Evolutionary conservation across 768 basidiomycete genomes (phyloP).

Genomic region (Erythrobasidium yunnanense): DNA sequence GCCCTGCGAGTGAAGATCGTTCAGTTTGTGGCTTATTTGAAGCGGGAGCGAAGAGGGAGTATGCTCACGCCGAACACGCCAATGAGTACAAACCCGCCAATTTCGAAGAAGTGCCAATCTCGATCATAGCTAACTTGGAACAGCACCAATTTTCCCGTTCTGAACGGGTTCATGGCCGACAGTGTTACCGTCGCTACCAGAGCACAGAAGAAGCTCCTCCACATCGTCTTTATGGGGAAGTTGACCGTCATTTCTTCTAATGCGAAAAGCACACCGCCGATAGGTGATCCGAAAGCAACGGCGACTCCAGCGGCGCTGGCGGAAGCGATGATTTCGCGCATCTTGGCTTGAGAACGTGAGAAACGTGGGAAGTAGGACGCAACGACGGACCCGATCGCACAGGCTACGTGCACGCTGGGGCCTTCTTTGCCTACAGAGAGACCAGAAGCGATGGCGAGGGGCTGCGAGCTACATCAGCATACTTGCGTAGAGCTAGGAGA

Average conservation of each 20-base stretch:
- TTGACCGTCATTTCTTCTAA: constrained; percentile 99
- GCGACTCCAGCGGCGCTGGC: constrained; percentile 96
- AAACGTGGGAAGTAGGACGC: constrained; percentile 72
- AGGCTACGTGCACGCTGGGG: constrained; percentile 93
- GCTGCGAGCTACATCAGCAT: constrained; percentile 48
- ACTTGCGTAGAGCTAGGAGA: constrained; percentile 18
- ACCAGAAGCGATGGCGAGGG: constrained; percentile 90
- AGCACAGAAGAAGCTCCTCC: constrained; percentile 94
- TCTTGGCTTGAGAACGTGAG: constrained; percentile 63
- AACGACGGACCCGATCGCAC: constrained; percentile 82
- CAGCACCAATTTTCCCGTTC: constrained; percentile 91
- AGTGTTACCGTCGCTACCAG: constrained; percentile 91
- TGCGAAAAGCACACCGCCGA: constrained; percentile 93
- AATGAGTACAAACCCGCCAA: constrained; percentile 87
- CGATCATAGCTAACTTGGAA: constrained; percentile 96
- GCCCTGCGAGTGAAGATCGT: constrained; percentile 51
- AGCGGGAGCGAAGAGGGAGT: not conserved
- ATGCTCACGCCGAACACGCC: constrained; percentile 80
- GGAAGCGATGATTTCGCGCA: constrained; percentile 81
- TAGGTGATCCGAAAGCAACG: constrained; percentile 95
- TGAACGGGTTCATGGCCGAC: constrained; percentile 96
- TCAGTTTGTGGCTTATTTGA: not conserved
- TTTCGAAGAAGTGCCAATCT: constrained; percentile 98
- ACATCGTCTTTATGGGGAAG: constrained; percentile 97
- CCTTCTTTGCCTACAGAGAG: constrained; percentile 97